Percentiles rank a stretch among this genome's conserved stretches.
These are phyloP conservation scores for Haplosporangium gracile DNA, from an alignment of 192 early-diverging fungal genomes.

Conservation along the genomic window DNA sequence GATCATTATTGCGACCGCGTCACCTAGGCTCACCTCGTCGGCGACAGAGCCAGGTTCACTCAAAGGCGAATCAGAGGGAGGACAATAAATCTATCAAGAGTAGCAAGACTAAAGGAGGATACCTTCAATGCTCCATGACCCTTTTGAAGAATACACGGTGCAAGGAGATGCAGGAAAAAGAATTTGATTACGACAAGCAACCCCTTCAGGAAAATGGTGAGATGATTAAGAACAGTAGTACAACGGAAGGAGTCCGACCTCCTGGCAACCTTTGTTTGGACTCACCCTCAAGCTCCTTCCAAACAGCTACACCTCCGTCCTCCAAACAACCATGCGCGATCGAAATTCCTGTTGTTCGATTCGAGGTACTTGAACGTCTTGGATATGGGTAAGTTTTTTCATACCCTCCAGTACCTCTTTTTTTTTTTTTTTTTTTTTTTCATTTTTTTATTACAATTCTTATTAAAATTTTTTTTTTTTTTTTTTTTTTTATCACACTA, in stretches of 20 bases:
- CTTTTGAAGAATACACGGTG: background rate
- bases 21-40: background rate
- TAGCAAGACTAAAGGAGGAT: background rate
- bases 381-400: conserved; percentile 25
- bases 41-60: background rate
- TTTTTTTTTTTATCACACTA: background rate
- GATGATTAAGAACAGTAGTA: background rate
- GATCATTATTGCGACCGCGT: background rate
- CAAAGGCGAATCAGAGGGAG: background rate
- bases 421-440: conserved; percentile 3
- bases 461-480: too few relatives aligned
- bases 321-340: background rate
- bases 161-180: background rate
- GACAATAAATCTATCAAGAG: background rate
- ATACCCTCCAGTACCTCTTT: background rate
- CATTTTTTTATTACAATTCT: too few relatives aligned
- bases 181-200: background rate
- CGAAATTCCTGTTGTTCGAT: conserved; percentile 12
- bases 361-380: conserved; percentile 27
- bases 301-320: background rate
- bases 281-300: background rate
- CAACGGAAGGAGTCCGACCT: background rate
- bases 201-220: background rate
- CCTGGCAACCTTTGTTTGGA: background rate
- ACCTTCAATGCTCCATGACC: background rate